These are phyloP conservation scores for Monosporascus sp. DNA, from an alignment of 2,329 filamentous ascomycete genomes.

Conservation along the genomic window DNA sequence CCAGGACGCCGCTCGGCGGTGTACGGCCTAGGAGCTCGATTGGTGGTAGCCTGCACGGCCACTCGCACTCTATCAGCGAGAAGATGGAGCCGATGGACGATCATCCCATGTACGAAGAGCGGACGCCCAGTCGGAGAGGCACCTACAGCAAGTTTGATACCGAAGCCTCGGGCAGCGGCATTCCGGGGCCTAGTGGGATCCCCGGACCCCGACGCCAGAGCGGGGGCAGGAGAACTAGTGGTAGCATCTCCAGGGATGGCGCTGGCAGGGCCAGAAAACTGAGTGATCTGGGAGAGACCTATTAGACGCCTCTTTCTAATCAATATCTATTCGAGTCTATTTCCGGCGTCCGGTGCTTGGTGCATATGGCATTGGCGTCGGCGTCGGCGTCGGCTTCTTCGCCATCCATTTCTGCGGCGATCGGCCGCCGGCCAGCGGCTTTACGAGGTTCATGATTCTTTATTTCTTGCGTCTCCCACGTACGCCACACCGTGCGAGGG, in stretches of 20 bases:
- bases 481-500: background rate
- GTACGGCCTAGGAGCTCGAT: constrained; percentile 67
- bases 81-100: constrained; percentile 50
- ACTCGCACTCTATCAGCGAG: constrained; percentile 53
- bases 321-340: background rate
- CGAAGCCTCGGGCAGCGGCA: constrained; percentile 34
- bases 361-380: background rate
- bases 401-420: background rate
- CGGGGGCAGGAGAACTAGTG: constrained; percentile 38
- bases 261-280: constrained; percentile 33
- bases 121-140: constrained; percentile 51
- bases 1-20: constrained; percentile 61
- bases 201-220: constrained; percentile 46
- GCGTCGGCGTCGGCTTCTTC: background rate
- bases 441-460: background rate
- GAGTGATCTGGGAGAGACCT: constrained; percentile 50
- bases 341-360: background rate
- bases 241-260: constrained; percentile 21
- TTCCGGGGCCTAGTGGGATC: constrained; percentile 41
- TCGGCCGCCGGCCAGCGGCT: background rate
- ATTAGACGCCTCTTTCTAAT: constrained; percentile 28
- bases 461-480: background rate
- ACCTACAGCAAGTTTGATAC: constrained; percentile 46
- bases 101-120: constrained; percentile 45
- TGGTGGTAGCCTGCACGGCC: constrained; percentile 55